Evolutionary conservation across 192 early-diverging fungal species (phyloP).

Genomic region (Entomortierella parvispora): DNA sequence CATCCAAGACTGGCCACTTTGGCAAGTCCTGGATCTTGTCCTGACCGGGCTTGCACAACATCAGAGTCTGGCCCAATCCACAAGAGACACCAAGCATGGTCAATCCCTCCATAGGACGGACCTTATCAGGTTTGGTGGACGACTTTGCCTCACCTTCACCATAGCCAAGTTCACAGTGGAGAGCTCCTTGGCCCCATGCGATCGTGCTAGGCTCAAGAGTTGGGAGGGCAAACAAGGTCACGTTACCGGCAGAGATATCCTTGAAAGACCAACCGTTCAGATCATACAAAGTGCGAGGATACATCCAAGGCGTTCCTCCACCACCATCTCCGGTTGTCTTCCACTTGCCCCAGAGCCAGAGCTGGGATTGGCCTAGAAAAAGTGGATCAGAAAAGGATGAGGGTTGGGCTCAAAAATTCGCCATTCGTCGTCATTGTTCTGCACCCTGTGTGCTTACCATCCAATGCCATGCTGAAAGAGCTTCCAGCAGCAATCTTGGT

Average conservation of each 20-base stretch:
- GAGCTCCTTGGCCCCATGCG: conserved; percentile 58
- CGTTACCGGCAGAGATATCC: conserved; percentile 50
- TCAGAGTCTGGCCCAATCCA: conserved; percentile 55
- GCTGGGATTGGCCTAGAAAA: conserved; percentile 36
- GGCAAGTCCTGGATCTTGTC: conserved; percentile 58
- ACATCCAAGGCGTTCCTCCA: conserved; percentile 63
- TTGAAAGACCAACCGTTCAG: conserved; percentile 59
- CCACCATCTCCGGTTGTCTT: conserved; percentile 63
- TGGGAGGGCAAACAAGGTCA: conserved; percentile 53
- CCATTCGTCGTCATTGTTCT: not conserved
- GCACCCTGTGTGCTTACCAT: conserved; percentile 36
- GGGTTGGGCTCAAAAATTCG: not conserved
- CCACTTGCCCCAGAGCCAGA: conserved; percentile 64
- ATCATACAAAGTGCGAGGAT: conserved; percentile 56
- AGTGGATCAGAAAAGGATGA: not conserved
- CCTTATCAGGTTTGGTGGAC: conserved; percentile 56
- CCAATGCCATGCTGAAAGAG: conserved; percentile 61
- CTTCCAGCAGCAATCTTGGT: conserved; percentile 55
- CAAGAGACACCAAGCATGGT: conserved; percentile 39
- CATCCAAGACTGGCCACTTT: conserved; percentile 55
- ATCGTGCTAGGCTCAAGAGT: conserved; percentile 45
- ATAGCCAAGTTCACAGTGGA: conserved; percentile 56
- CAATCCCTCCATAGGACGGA: conserved; percentile 57
- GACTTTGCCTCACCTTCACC: conserved; percentile 54
- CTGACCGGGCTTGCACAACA: conserved; percentile 55